These are phyloP conservation scores for Aspergillus baeticus DNA, from an alignment of 495 filamentous ascomycete genomes.

Conservation along the genomic window DNA sequence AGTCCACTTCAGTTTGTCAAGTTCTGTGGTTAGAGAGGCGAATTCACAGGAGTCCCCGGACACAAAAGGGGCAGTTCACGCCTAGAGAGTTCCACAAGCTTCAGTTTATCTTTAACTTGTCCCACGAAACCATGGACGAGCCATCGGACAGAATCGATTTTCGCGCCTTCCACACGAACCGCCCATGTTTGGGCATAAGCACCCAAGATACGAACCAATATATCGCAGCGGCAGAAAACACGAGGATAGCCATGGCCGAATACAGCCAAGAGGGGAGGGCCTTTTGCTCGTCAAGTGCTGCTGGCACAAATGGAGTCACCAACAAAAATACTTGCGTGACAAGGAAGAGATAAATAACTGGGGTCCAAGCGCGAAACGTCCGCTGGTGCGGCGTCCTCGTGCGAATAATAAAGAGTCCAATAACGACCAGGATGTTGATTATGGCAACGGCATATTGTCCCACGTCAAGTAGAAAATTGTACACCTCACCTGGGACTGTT, in stretches of 20 bases:
- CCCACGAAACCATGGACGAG: neutral
- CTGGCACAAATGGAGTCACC: conserved; percentile 37
- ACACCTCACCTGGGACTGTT: conserved; percentile 43
- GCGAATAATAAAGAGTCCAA: conserved; percentile 61
- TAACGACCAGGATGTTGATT: conserved; percentile 53
- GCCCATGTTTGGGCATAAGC: neutral
- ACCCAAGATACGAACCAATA: conserved; percentile 30
- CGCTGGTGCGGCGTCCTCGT: conserved; percentile 53
- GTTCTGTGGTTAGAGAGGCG: too few species aligned
- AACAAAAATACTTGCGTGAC: conserved; percentile 35
- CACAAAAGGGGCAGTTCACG: neutral
- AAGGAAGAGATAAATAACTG: conserved; percentile 36
- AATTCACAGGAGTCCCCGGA: too few species aligned
- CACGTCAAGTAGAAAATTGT: conserved; percentile 67
- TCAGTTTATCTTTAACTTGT: conserved; percentile 9
- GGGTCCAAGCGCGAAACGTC: conserved; percentile 61
- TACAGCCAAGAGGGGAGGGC: conserved; percentile 39
- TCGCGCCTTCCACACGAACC: conserved; percentile 7
- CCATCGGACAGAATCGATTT: conserved; percentile 8
- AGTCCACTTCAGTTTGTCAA: too few species aligned
- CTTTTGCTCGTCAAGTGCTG: conserved; percentile 22
- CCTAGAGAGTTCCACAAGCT: neutral
- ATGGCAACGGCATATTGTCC: conserved; percentile 65
- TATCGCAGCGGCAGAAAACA: conserved; percentile 25
- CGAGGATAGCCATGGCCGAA: conserved; percentile 32